phyloP scores from a whole-genome alignment of 306 rosid genomes.

The Pyrus pyrifolia region DNA sequence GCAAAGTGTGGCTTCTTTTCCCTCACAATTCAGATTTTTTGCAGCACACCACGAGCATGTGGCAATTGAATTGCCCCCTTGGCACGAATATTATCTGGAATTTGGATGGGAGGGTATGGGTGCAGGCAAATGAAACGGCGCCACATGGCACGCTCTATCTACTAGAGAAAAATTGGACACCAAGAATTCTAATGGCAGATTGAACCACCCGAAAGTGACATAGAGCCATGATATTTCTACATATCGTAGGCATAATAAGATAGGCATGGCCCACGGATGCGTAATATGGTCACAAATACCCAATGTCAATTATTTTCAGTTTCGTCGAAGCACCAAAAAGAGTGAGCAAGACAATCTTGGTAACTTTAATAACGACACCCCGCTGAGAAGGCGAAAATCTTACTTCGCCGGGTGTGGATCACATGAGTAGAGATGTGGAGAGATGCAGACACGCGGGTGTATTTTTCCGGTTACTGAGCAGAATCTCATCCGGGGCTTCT shows the following conservation, averaged over 20 bases:
- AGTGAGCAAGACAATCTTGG: neutral
- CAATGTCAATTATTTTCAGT: neutral
- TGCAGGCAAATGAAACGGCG: slow-evolving; percentile 37
- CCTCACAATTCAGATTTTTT: slow-evolving; percentile 1
- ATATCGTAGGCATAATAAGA: slow-evolving; percentile 3
- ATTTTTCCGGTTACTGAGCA: neutral
- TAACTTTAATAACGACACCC: no score
- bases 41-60: neutral
- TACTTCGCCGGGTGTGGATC: neutral
- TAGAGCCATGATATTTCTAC: neutral
- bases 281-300: neutral
- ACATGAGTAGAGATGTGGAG: neutral
- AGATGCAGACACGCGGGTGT: neutral
- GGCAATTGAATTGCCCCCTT: slow-evolving; percentile 9
- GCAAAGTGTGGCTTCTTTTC: neutral
- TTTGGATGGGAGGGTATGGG: slow-evolving; percentile 17
- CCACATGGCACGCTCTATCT: slow-evolving; percentile 65
- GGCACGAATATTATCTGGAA: slow-evolving; percentile 36
- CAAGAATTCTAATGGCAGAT: slow-evolving; percentile 21
- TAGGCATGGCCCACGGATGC: slow-evolving; percentile 18
- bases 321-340: neutral
- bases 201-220: slow-evolving; percentile 19
- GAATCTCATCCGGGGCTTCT: no score
- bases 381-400: no score
- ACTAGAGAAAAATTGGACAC: slow-evolving; percentile 17